Evolutionary conservation across 805 yeast species (phyloP).

Genomic region (Starmerella apicola): DNA sequence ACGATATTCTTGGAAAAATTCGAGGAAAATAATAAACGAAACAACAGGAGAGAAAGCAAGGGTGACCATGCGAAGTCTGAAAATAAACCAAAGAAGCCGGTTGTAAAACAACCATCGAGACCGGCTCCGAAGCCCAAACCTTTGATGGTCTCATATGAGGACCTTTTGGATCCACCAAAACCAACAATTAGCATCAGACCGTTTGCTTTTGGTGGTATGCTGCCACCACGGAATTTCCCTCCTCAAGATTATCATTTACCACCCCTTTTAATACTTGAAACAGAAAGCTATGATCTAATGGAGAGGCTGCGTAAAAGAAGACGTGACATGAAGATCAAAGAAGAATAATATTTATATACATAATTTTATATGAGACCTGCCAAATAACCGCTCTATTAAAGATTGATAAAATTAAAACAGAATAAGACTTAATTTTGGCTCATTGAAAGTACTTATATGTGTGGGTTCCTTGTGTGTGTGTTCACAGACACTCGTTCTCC

Average conservation of each 20-base stretch:
- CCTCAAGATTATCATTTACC: conserved; percentile 17
- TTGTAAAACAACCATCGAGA: not conserved
- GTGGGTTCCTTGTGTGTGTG: too few species aligned
- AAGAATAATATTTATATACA: too few species aligned
- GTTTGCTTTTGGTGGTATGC: conserved; percentile 15
- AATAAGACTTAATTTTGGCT: too few species aligned
- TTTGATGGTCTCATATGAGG: conserved; percentile 2
- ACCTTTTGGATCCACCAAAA: not conserved
- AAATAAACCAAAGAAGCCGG: conserved; percentile 1
- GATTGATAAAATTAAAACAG: too few species aligned
- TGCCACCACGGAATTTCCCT: conserved; percentile 14
- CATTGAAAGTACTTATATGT: too few species aligned
- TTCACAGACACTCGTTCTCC: too few species aligned
- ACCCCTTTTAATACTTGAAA: conserved; percentile 5
- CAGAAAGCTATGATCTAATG: conserved; percentile 11
- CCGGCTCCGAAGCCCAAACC: not conserved
- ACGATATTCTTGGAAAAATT: conserved; percentile 24
- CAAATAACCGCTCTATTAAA: too few species aligned
- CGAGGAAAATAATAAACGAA: conserved; percentile 8
- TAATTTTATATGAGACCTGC: too few species aligned
- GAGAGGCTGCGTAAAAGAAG: conserved; percentile 1
- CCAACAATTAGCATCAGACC: conserved; percentile 13
- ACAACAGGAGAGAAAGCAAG: conserved; percentile 11
- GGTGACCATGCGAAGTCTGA: not conserved
- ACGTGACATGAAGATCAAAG: not conserved